phyloP scores from a whole-genome alignment of 306 rosid genomes.

The Arachis hypogaea region DNA sequence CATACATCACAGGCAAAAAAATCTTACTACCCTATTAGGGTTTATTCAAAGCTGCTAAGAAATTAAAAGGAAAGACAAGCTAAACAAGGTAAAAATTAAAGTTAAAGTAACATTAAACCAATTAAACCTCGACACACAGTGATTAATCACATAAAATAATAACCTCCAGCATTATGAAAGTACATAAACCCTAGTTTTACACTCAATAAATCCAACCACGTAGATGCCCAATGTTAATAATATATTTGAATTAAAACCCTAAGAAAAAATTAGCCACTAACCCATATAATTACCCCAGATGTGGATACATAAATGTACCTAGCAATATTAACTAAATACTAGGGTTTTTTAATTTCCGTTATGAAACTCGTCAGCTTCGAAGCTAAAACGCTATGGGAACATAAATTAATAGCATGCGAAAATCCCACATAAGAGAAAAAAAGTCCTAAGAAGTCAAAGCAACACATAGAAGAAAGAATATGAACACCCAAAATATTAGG shows the following conservation, averaged over 20 bases:
- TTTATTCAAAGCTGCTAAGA: conserved; percentile 35
- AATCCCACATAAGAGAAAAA: not conserved
- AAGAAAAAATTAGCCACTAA: not conserved
- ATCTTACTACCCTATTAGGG: conserved; percentile 38
- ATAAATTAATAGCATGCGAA: not conserved
- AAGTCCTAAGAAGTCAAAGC: not conserved
- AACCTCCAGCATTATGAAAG: conserved; percentile 15
- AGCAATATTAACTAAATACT: conserved; percentile 29
- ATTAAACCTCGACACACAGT: not conserved
- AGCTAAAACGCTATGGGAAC: not conserved
- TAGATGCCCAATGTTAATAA: conserved; percentile 24
- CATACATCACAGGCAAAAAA: conserved; percentile 30
- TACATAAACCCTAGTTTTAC: conserved; percentile 55
- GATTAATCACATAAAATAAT: conserved; percentile 48
- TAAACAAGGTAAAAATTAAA: conserved; percentile 10
- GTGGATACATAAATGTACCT: not conserved
- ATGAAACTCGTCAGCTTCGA: not conserved
- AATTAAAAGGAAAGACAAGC: conserved; percentile 10
- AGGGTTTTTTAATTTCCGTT: conserved; percentile 46
- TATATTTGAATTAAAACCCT: conserved; percentile 14
- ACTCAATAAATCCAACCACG: conserved; percentile 22
- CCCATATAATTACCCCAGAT: conserved; percentile 28
- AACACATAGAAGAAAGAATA: not conserved
- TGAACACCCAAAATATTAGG: too few species aligned
- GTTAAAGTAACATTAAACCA: not conserved